Percentiles rank a stretch among this genome's conserved stretches.
phyloP scores from a whole-genome alignment of 768 basidiomycete species.

The Russula earlei region DNA sequence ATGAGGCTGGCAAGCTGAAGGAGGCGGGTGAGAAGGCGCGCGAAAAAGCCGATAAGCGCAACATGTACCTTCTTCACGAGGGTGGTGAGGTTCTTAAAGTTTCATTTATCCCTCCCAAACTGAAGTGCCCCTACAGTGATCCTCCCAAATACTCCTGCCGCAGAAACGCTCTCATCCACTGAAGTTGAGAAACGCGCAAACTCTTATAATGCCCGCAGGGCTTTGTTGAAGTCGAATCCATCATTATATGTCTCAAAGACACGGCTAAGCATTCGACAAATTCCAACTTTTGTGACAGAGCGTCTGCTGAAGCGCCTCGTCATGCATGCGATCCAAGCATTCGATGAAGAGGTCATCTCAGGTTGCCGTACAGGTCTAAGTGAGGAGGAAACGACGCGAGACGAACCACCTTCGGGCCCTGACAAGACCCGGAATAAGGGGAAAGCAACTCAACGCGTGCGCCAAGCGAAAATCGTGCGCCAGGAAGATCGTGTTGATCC shows the following conservation, averaged over 20 bases:
- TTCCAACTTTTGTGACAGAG: slow-evolving; percentile 86
- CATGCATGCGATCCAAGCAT: slow-evolving; percentile 67
- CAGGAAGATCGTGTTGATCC: slow-evolving; percentile 85
- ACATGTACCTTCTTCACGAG: slow-evolving; percentile 92
- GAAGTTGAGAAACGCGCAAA: slow-evolving; percentile 81
- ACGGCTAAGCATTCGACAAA: slow-evolving; percentile 86
- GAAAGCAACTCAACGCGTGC: slow-evolving; percentile 25
- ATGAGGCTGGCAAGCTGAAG: slow-evolving; percentile 78
- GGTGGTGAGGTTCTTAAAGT: slow-evolving; percentile 53
- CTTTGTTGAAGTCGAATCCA: slow-evolving; percentile 83
- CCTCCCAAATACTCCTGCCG: slow-evolving; percentile 77
- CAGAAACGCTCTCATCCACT: slow-evolving; percentile 53
- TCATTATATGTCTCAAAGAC: slow-evolving; percentile 91
- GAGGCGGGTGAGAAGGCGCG: slow-evolving; percentile 79
- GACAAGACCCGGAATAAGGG: slow-evolving; percentile 25
- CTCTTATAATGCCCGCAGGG: slow-evolving; percentile 78
- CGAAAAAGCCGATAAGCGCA: slow-evolving; percentile 89
- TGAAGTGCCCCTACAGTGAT: slow-evolving; percentile 49
- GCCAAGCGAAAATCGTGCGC: slow-evolving; percentile 86
- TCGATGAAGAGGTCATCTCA: slow-evolving; percentile 67
- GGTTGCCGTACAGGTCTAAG: slow-evolving; percentile 52
- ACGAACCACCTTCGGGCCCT: slow-evolving; percentile 20
- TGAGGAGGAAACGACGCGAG: slow-evolving; percentile 54
- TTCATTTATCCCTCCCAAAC: neutral
- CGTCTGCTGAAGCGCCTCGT: slow-evolving; percentile 83